Evolutionary conservation across 2,329 filamentous ascomycete species (phyloP), one percentile per base, ranked within the genome.

Genomic region (Arthrobotrys musiformis): DNA sequence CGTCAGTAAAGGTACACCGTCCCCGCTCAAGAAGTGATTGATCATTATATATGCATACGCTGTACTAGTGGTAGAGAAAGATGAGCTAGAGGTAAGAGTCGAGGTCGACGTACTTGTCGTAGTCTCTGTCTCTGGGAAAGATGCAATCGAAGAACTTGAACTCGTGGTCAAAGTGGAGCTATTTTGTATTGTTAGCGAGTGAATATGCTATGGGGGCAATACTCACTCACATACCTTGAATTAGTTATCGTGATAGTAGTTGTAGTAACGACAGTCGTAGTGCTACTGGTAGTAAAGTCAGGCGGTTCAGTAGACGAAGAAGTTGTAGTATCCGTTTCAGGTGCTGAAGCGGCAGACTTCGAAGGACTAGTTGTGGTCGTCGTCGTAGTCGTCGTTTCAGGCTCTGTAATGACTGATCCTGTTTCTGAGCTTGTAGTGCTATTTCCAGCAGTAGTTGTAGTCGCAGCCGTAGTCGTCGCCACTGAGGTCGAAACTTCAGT

Each of bases 221-320:
- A 19, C 1, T 22, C 28, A 1, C 15, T 33, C 9, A 46, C 63
- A 35, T 48, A 76, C 70, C 70, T 76, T 17, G 63, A 64, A 35
- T 35, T 64, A 24, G 35, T 69, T 54, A 64, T 37, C 22, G 70
- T 76, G 15, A 76, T 24, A 17, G 70, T 76, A 22, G 64, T n/a
- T 11, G 70, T 76, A 4, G 64, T 60, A 30, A 67, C 46, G 5
- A 61, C 64, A 35, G 64, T 69, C 42, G 56, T 62, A 7, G 66
- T 70, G 40, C 54, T 70, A 28, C 54, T 70, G 17, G 52, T 70
- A 2, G 54, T 62, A 17, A 44, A 61, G 1, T 35, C 37, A 17
- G 17, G n/a, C 1, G 24, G 28, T 9, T 28, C 35, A 2, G 4
- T 61, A 2, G 56, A 61, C 19, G 35, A 60, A 11, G 56, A 46